Conservation (phyloP, 805 yeast species). For the Tetrapisispora fleetii region DNA sequence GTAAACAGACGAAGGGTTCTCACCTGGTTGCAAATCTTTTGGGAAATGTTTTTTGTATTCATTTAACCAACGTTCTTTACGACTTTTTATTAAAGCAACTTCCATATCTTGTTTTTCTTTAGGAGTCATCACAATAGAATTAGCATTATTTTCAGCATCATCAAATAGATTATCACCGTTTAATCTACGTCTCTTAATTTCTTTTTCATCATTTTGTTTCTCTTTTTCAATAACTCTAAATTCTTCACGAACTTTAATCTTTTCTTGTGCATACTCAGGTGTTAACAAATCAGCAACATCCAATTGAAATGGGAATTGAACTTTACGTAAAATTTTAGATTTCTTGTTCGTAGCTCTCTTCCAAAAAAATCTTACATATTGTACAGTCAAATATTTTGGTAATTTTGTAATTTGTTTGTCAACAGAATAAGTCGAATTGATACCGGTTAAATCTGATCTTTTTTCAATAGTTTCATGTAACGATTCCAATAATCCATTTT, state of each 20-base stretch:
- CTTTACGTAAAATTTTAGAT: constrained; percentile 88
- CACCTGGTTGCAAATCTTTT: constrained; percentile 43
- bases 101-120: constrained; percentile 49
- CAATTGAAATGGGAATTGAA: constrained; percentile 86
- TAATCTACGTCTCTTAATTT: constrained; percentile 49
- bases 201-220: constrained; percentile 60
- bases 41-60: constrained; percentile 39
- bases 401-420: constrained; percentile 52
- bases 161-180: constrained; percentile 8
- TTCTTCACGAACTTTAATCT: constrained; percentile 65
- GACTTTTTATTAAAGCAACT: constrained; percentile 35
- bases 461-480: constrained; percentile 72
- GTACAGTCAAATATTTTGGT: constrained; percentile 82
- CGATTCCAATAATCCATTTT: constrained; percentile 72
- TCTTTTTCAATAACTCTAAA: constrained; percentile 68
- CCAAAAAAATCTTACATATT: constrained; percentile 94
- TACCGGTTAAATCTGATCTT: constrained; percentile 55
- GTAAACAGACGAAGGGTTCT: constrained; percentile 81
- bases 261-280: constrained; percentile 57
- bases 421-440: constrained; percentile 63
- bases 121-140: constrained; percentile 29
- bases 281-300: constrained; percentile 82
- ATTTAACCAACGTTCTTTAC: constrained; percentile 40
- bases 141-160: constrained; percentile 5
- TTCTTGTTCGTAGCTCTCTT: constrained; percentile 82